Percentiles rank a stretch among this genome's conserved stretches.
phyloP scores from a whole-genome alignment of 345 rosid genomes.

The Moringa oleifera region DNA sequence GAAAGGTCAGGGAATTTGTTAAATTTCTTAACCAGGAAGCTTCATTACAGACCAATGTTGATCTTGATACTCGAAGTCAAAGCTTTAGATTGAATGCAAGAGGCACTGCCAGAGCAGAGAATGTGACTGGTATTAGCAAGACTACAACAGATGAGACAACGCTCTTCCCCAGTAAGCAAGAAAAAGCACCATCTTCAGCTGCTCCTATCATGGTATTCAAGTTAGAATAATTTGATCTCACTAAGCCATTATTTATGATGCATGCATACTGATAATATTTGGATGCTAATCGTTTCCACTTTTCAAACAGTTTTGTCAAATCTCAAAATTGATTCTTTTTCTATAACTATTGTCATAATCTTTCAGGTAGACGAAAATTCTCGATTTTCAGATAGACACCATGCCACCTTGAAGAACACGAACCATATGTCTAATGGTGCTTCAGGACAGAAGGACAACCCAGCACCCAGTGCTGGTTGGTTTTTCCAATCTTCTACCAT shows the following conservation, averaged over 20 bases:
- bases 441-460: constrained; percentile 33
- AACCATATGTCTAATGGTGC: constrained; percentile 18
- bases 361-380: constrained; percentile 30
- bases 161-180: constrained; percentile 15
- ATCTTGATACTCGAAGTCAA: constrained; percentile 26
- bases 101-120: constrained; percentile 15
- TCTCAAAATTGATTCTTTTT: neutral
- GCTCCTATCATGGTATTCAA: constrained; percentile 25
- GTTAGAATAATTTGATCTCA: neutral
- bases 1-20: constrained; percentile 78
- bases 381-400: constrained; percentile 22
- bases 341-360: neutral
- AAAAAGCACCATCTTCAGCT: constrained; percentile 17
- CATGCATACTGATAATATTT: no score
- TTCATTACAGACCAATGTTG: constrained; percentile 27
- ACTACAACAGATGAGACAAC: constrained; percentile 20
- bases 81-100: constrained; percentile 39
- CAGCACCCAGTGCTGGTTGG: constrained; percentile 43
- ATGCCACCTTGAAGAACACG: constrained; percentile 14
- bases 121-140: constrained; percentile 21
- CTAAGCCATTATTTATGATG: no score
- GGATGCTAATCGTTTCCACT: constrained; percentile 2
- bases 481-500: constrained; percentile 8
- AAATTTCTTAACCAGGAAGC: constrained; percentile 65
- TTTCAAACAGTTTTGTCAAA: neutral